Percentiles rank a stretch among this genome's conserved stretches.
Evolutionary conservation across 225 moss, liverwort and hornwort genomes (phyloP).

Genomic region (Polytrichum commune): DNA sequence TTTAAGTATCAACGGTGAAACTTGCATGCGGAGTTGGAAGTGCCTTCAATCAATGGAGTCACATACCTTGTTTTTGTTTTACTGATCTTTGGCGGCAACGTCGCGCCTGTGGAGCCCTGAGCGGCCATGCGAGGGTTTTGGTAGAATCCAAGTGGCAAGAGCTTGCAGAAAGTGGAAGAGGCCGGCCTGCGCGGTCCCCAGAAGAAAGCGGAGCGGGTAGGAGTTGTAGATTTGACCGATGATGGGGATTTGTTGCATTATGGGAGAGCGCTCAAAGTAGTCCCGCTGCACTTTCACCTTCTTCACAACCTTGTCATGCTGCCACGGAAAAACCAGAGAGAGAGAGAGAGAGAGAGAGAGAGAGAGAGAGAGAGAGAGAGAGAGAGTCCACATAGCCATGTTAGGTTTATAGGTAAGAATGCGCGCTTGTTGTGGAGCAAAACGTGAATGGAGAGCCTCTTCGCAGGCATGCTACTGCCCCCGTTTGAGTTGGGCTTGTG

Average conservation of each 20-base stretch:
- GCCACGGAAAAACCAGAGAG: neutral
- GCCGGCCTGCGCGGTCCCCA: constrained; percentile 22
- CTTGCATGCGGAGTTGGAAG: too few species aligned
- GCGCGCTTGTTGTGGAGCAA: too few species aligned
- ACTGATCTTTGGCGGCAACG: constrained; percentile 3
- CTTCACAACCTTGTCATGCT: constrained; percentile 44
- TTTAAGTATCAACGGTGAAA: too few species aligned
- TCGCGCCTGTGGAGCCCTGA: constrained; percentile 11
- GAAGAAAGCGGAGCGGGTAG: constrained; percentile 16
- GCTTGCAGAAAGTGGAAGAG: constrained; percentile 18
- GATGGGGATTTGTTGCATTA: constrained; percentile 30
- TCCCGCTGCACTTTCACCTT: constrained; percentile 49
- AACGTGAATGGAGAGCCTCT: too few species aligned
- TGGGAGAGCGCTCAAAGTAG: constrained; percentile 29
- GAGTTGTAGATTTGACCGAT: constrained; percentile 38
- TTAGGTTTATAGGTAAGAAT: too few species aligned
- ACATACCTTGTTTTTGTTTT: neutral
- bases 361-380: too few species aligned
- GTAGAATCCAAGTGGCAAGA: constrained; percentile 8
- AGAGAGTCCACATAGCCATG: too few species aligned
- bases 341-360: too few species aligned
- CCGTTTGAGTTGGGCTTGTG: too few species aligned
- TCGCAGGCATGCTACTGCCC: too few species aligned
- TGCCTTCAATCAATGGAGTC: too few species aligned
- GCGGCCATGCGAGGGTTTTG: constrained; percentile 14